Conservation (phyloP, 2,329 filamentous ascomycete species). For the Lachnellula suecica region DNA sequence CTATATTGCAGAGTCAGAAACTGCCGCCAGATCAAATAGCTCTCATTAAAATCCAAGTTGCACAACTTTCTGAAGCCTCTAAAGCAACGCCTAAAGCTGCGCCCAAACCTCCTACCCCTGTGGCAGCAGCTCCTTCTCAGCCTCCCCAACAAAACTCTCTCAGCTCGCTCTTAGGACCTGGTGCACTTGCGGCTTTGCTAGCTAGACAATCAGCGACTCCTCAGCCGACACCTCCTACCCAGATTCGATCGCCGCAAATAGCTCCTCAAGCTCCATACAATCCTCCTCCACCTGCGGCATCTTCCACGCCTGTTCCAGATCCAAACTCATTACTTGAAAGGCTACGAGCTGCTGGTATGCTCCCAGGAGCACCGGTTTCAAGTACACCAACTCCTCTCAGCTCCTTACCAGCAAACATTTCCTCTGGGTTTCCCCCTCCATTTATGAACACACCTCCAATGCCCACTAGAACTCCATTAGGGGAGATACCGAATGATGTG, state of each 20-base stretch:
- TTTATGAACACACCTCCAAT: slow-evolving; percentile 24
- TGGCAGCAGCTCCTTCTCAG: slow-evolving; percentile 22
- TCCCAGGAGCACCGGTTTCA: slow-evolving; percentile 47
- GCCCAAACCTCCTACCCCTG: slow-evolving; percentile 26
- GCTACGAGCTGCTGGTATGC: slow-evolving; percentile 66
- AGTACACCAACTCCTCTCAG: slow-evolving; percentile 36
- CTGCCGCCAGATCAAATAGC: slow-evolving; percentile 80
- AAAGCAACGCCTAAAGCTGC: slow-evolving; percentile 33
- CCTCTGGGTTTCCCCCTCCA: slow-evolving; percentile 35
- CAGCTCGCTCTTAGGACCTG: slow-evolving; percentile 51
- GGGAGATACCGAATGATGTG: slow-evolving; percentile 43
- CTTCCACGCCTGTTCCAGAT: slow-evolving; percentile 28
- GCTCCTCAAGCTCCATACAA: slow-evolving; percentile 38
- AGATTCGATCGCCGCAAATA: slow-evolving; percentile 50
- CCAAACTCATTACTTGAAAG: slow-evolving; percentile 61
- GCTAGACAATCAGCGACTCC: slow-evolving; percentile 50
- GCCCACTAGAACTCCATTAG: slow-evolving; percentile 22
- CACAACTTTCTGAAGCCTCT: slow-evolving; percentile 54
- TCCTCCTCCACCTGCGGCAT: slow-evolving; percentile 21
- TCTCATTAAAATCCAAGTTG: slow-evolving; percentile 82
- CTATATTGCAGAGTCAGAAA: slow-evolving; percentile 73
- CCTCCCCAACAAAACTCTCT: slow-evolving; percentile 41
- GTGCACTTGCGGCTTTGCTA: slow-evolving; percentile 53
- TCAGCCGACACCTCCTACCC: slow-evolving; percentile 47
- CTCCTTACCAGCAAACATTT: slow-evolving; percentile 42